phyloP scores from a whole-genome alignment of 1,284 basidiomycete genomes.

The Leccinum fallax region DNA sequence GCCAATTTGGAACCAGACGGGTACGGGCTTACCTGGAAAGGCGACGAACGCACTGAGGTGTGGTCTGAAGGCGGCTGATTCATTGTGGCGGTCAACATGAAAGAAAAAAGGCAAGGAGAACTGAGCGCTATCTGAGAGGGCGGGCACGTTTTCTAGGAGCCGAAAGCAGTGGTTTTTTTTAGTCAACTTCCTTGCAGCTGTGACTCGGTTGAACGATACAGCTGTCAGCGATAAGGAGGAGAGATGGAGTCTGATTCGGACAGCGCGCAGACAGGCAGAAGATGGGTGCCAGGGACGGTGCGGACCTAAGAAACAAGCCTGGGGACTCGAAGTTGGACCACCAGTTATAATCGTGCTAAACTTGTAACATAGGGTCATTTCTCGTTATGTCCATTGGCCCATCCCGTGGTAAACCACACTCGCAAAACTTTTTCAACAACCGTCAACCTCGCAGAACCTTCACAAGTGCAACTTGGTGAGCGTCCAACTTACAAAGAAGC shows the following conservation, averaged over 20 bases:
- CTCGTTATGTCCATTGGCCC: constrained; percentile 16
- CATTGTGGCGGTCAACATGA: constrained; percentile 27
- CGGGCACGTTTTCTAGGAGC: constrained; percentile 34
- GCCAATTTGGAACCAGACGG: constrained; percentile 20
- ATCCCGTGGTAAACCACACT: background rate
- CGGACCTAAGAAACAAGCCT: constrained; percentile 12
- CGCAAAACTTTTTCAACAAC: background rate
- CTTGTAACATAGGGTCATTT: constrained; percentile 26
- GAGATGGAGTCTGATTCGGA: background rate
- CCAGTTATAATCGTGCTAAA: constrained; percentile 13
- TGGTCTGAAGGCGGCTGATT: constrained; percentile 26
- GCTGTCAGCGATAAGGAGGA: background rate
- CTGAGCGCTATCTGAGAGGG: constrained; percentile 21
- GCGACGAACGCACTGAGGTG: constrained; percentile 26
- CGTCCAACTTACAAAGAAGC: background rate
- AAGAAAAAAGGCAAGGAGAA: constrained; percentile 8
- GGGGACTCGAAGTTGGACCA: constrained; percentile 10
- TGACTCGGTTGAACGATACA: background rate
- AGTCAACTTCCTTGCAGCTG: constrained; percentile 20
- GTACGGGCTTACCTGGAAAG: constrained; percentile 34
- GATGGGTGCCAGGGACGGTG: constrained; percentile 12
- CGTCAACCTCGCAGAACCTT: background rate
- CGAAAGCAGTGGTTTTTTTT: constrained; percentile 17
- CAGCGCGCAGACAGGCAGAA: background rate
- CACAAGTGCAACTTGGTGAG: background rate